Evolutionary conservation across 768 basidiomycete species (phyloP).

Genomic region (Agaricus blazei): DNA sequence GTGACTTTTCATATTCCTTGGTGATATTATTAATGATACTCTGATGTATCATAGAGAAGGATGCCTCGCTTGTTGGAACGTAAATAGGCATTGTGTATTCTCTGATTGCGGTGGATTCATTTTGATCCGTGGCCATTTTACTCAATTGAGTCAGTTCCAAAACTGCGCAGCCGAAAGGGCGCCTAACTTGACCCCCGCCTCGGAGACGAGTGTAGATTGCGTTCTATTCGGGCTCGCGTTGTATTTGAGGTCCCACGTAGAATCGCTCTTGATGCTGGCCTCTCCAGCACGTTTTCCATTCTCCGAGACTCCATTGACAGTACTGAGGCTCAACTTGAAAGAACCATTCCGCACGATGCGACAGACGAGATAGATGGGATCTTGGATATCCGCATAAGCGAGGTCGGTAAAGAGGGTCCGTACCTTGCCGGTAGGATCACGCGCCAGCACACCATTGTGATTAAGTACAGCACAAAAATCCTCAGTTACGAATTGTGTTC

Average conservation of each 20-base stretch:
- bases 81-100: constrained; percentile 90
- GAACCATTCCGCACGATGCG: constrained; percentile 85
- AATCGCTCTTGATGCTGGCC: constrained; percentile 34
- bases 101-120: constrained; percentile 56
- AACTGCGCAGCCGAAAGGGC: constrained; percentile 96
- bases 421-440: constrained; percentile 69
- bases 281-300: constrained; percentile 56
- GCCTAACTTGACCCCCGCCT: constrained; percentile 50
- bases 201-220: constrained; percentile 10
- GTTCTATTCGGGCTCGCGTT: constrained; percentile 17
- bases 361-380: constrained; percentile 86
- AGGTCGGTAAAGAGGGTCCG: constrained; percentile 89
- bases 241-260: constrained; percentile 17
- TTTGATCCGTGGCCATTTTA: constrained; percentile 60
- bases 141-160: constrained; percentile 76
- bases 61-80: constrained; percentile 73
- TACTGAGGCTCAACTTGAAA: constrained; percentile 66
- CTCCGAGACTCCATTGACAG: constrained; percentile 24
- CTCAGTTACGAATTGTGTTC: constrained; percentile 85
- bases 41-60: constrained; percentile 93
- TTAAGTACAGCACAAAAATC: constrained; percentile 89
- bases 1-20: constrained; percentile 78
- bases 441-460: constrained; percentile 84
- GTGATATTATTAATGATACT: constrained; percentile 79
- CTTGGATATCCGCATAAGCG: constrained; percentile 79